Conservation (phyloP, 352 stramenopile genomes). For the Globisporangium cylindrosporum region DNA sequence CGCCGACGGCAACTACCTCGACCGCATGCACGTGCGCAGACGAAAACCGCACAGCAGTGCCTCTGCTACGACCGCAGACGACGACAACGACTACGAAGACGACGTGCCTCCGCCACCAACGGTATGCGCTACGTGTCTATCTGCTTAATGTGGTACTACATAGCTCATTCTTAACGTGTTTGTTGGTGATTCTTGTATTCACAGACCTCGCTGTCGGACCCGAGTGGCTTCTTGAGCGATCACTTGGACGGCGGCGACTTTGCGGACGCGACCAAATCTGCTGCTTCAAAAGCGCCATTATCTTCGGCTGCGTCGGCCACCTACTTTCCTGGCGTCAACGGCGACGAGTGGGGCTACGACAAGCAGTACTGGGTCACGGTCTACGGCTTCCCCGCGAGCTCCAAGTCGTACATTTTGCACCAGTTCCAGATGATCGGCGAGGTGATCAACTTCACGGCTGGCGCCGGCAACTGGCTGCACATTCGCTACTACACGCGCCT, state of each 20-base stretch:
- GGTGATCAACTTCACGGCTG: constrained; percentile 66
- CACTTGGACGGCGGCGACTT: constrained; percentile 30
- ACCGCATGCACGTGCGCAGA: constrained; percentile 44
- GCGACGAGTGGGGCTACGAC: constrained; percentile 74
- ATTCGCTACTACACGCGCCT: constrained; percentile 75
- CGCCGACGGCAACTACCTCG: constrained; percentile 31
- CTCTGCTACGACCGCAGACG: constrained; percentile 2
- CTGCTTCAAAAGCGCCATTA: background rate
- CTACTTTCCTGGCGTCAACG: constrained; percentile 50
- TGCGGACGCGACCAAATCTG: constrained; percentile 11
- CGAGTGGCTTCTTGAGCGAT: constrained; percentile 36
- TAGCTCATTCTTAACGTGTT: background rate
- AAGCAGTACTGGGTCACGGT: constrained; percentile 85
- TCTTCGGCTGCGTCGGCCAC: constrained; percentile 13
- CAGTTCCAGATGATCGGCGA: constrained; percentile 78
- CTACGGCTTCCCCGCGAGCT: constrained; percentile 65
- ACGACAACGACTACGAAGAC: constrained; percentile 38
- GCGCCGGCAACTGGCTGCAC: constrained; percentile 75
- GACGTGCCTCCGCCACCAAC: constrained; percentile 60
- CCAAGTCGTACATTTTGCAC: constrained; percentile 64
- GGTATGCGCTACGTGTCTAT: constrained; percentile 15
- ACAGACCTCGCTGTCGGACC: constrained; percentile 46
- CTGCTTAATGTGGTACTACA: background rate
- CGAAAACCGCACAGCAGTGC: constrained; percentile 34
- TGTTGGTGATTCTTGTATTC: background rate